Conservation (phyloP, 352 stramenopile species). For the Phytopythium litorale region DNA sequence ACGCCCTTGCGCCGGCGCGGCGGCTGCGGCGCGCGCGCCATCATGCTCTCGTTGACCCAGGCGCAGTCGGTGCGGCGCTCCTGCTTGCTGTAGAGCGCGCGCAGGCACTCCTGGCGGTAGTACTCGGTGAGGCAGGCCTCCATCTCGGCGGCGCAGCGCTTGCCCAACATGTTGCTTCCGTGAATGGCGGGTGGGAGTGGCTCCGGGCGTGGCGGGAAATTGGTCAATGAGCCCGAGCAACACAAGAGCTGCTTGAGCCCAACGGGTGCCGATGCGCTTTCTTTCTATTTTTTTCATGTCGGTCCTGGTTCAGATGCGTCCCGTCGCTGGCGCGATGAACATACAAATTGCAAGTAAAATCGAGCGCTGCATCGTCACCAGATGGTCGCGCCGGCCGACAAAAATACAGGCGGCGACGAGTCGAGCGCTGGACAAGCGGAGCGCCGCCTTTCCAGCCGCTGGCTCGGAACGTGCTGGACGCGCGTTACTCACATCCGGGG, state of each 20-base stretch:
- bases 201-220: slow-evolving; percentile 33
- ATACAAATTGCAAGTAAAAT: slow-evolving; percentile 1
- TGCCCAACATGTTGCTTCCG: slow-evolving; percentile 47
- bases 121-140: slow-evolving; percentile 78
- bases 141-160: slow-evolving; percentile 66
- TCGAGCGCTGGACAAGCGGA: slow-evolving; percentile 8
- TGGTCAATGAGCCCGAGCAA: slow-evolving; percentile 26
- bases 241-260: neutral
- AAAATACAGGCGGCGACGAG: slow-evolving; percentile 16
- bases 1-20: slow-evolving; percentile 49
- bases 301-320: neutral
- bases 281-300: neutral
- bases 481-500: slow-evolving; percentile 1
- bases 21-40: slow-evolving; percentile 25
- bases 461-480: slow-evolving; percentile 30
- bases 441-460: slow-evolving; percentile 38
- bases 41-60: slow-evolving; percentile 49
- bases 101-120: slow-evolving; percentile 79
- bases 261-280: neutral
- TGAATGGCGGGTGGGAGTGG: slow-evolving; percentile 8
- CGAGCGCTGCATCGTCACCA: slow-evolving; percentile 3
- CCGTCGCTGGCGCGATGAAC: slow-evolving; percentile 6
- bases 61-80: slow-evolving; percentile 34
- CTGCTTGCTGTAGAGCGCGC: slow-evolving; percentile 69
- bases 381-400: slow-evolving; percentile 7